phyloP scores from a whole-genome alignment of 1,284 basidiomycete species.

The Somion occarium region DNA sequence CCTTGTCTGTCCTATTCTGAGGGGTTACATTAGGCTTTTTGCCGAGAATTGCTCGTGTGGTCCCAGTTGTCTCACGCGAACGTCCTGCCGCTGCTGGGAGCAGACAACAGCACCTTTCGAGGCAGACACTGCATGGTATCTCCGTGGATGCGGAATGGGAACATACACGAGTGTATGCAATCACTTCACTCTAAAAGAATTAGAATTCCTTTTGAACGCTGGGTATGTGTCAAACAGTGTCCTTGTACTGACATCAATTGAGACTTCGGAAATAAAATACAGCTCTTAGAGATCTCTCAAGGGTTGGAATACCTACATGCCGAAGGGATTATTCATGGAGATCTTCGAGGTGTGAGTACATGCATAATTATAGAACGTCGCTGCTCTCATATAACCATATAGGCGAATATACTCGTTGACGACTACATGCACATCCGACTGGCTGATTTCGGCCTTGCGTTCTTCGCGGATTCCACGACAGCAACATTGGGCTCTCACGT shows the following conservation, averaged over 20 bases:
- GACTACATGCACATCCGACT: conserved; percentile 4
- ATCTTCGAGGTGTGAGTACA: conserved; percentile 12
- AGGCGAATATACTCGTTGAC: conserved; percentile 12
- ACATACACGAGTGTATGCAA: neutral
- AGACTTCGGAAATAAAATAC: neutral
- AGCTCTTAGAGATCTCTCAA: conserved; percentile 9
- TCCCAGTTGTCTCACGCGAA: neutral
- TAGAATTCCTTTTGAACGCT: neutral
- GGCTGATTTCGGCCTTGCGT: conserved; percentile 15
- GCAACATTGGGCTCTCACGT: conserved; percentile 5
- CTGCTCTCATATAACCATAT: neutral
- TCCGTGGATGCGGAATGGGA: neutral
- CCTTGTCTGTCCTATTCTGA: neutral
- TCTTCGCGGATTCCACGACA: conserved; percentile 7
- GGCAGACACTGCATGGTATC: neutral
- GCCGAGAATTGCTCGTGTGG: neutral
- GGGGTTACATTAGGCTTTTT: neutral
- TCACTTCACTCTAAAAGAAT: neutral
- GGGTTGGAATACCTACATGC: conserved; percentile 14
- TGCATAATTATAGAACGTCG: neutral
- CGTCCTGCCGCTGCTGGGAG: neutral
- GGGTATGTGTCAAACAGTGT: neutral
- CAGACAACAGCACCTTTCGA: neutral
- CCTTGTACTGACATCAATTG: neutral
- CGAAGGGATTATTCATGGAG: conserved; percentile 13